Percentiles rank a stretch among this genome's conserved stretches.
Conservation (phyloP, 1,284 basidiomycete species). For the Sporisorium scitamineum region DNA sequence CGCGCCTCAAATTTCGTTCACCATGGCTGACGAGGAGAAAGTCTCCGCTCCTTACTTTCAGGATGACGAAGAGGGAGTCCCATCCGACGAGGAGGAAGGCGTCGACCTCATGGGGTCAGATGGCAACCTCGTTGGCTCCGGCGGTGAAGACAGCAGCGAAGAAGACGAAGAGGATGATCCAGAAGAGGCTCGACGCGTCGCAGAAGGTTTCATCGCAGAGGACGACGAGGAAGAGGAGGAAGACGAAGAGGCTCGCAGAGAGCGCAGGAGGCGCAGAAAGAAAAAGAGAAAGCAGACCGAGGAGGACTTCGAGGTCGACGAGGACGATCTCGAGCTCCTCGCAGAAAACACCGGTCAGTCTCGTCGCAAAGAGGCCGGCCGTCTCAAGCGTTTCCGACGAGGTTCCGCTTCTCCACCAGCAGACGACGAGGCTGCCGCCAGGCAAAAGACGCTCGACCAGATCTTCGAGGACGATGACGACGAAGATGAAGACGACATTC, state of each 20-base stretch:
- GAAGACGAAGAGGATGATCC: slow-evolving; percentile 68
- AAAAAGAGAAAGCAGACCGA: slow-evolving; percentile 60
- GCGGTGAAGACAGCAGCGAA: slow-evolving; percentile 60
- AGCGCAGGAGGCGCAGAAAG: slow-evolving; percentile 70
- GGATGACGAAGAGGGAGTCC: slow-evolving; percentile 52
- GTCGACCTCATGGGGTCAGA: slow-evolving; percentile 63
- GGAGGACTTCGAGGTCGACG: slow-evolving; percentile 82
- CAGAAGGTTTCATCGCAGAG: slow-evolving; percentile 68
- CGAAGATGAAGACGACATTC: slow-evolving; percentile 72
- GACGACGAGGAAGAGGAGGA: slow-evolving; percentile 66
- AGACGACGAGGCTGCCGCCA: slow-evolving; percentile 71
- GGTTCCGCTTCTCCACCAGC: slow-evolving; percentile 73
- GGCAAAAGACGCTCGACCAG: slow-evolving; percentile 77
- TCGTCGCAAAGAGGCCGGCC: slow-evolving; percentile 55
- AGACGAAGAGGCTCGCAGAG: slow-evolving; percentile 76
- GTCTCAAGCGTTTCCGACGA: slow-evolving; percentile 65
- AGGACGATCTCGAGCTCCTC: slow-evolving; percentile 92
- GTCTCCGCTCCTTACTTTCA: slow-evolving; percentile 50
- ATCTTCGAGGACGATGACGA: slow-evolving; percentile 85
- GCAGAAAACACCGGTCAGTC: slow-evolving; percentile 90
- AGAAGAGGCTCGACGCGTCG: slow-evolving; percentile 65
- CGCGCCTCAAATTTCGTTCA: slow-evolving; percentile 2
- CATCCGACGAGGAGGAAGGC: slow-evolving; percentile 59
- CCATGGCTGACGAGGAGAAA: slow-evolving; percentile 43
- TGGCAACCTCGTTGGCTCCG: slow-evolving; percentile 63